Conservation (phyloP, 768 basidiomycete genomes). For the Boletus speciosus region DNA sequence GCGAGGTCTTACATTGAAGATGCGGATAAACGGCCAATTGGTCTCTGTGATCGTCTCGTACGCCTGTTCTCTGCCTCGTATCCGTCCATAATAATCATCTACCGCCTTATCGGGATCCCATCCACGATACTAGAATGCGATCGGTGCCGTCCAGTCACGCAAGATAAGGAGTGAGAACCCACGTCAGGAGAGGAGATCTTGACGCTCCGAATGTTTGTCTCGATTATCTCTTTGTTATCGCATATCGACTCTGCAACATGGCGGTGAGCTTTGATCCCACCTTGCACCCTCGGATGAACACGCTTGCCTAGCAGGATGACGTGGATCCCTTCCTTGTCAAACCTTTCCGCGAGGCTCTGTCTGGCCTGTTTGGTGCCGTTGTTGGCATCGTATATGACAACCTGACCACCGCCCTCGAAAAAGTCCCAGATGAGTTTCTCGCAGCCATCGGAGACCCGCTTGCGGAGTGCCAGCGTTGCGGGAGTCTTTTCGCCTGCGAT, state of each 20-base stretch:
- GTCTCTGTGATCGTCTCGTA: slow-evolving; percentile 93
- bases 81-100: slow-evolving; percentile 87
- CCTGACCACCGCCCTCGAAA: slow-evolving; percentile 85
- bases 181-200: slow-evolving; percentile 99
- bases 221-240: slow-evolving; percentile 88
- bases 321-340: slow-evolving; percentile 83
- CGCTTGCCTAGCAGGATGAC: slow-evolving; percentile 84
- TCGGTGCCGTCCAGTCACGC: background rate
- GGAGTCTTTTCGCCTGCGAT: slow-evolving; percentile 67
- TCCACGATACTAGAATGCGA: slow-evolving; percentile 64
- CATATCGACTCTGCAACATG: slow-evolving; percentile 73
- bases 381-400: slow-evolving; percentile 98
- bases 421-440: slow-evolving; percentile 88
- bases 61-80: slow-evolving; percentile 77
- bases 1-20: slow-evolving; percentile 66
- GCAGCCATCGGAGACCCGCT: slow-evolving; percentile 74
- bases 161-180: slow-evolving; percentile 30
- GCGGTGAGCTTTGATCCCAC: slow-evolving; percentile 1
- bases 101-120: slow-evolving; percentile 95
- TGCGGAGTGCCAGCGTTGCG: slow-evolving; percentile 76
- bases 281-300: background rate
- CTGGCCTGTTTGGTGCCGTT: slow-evolving; percentile 74
- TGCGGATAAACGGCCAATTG: slow-evolving; percentile 91
- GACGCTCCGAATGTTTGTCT: slow-evolving; percentile 91
- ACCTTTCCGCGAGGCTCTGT: slow-evolving; percentile 75